Evolutionary conservation across 257 asterid genomes (phyloP), one percentile per base, ranked within the genome.

Genomic region (Nicotiana attenuata): DNA sequence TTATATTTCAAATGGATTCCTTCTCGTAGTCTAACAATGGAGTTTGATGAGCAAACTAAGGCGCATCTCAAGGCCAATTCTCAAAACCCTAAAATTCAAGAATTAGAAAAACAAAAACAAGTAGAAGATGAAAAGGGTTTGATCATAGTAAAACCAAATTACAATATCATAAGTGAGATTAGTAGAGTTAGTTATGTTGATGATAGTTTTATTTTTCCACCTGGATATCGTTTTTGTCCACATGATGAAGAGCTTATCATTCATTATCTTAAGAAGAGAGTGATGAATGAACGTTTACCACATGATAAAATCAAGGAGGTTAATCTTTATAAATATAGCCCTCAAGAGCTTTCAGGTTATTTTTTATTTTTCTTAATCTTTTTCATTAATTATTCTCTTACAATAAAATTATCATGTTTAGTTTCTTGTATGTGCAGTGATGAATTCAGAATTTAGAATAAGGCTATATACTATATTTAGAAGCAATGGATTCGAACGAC

Each of bases 141-240:
- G 69, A 29, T 41, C 13, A 9, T 26, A 26, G 20, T 16, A 1
- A 31, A 31, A 31, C 26, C 52, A 17, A 66, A 66, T 31, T 14
- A 31, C 47, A 31, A 65, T 7, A 16, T 29, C 50, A 65, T 19
- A 65, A 64, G 29, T 13, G 69, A n/a, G 17, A 28, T 41, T 41
- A 41, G 19, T 16, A 66, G 50, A n/a, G 31, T n/a, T 69, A 41
- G 9, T 41, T 41, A 10, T 16, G 75, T 22, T 5, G 57, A 71
- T 45, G 60, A 73, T 73, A 26, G 4, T 33, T 61, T 63, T 26
- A 45, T 38, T 61, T 79, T 20, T 3, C 80, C 83, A 52, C 79
- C 79, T 17, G 83, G 83, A 3, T 81, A 81, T 50, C 83, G 83
- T n/a, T 81, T 81, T 52, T 52, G 68, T 53, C 83, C 79, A 5